A percentile compares a stretch with the other conserved stretches of the same genome.
These are phyloP conservation scores for Cladosporium sp. DNA, from an alignment of 2,329 filamentous ascomycete species.

Conservation along the genomic window DNA sequence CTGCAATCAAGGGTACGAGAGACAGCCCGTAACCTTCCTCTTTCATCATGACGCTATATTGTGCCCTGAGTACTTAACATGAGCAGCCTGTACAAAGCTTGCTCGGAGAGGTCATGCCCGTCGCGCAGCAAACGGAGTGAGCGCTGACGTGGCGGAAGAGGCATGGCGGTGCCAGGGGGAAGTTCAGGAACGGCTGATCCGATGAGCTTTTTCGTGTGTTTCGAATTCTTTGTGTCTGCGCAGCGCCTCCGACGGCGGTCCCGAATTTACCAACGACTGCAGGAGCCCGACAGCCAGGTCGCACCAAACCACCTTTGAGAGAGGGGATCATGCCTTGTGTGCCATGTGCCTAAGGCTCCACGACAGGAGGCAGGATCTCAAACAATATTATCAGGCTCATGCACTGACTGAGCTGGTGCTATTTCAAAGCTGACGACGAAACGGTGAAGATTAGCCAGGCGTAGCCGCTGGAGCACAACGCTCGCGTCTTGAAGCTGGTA, in stretches of 20 bases:
- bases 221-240: not conserved
- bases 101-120: not conserved
- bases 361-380: not conserved
- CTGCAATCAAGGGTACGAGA: constrained; percentile 5
- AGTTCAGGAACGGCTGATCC: constrained; percentile 10
- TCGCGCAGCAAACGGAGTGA: not conserved
- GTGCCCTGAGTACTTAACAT: not conserved
- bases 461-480: not conserved
- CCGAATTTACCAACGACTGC: not conserved
- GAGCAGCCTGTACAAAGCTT: not conserved
- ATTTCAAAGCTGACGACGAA: not conserved
- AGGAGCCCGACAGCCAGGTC: constrained; percentile 16
- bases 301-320: not conserved
- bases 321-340: constrained; percentile 6
- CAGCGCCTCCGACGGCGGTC: not conserved
- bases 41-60: not conserved
- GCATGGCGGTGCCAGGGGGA: not conserved
- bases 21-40: not conserved
- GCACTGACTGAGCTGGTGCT: not conserved
- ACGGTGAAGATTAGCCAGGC: not conserved
- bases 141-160: constrained; percentile 8
- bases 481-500: constrained; percentile 7
- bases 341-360: constrained; percentile 18
- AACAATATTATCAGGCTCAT: constrained; percentile 4
- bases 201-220: constrained; percentile 6